Evolutionary conservation across 2,329 filamentous ascomycete genomes (phyloP).

Genomic region (Aurifilum marmelostoma): DNA sequence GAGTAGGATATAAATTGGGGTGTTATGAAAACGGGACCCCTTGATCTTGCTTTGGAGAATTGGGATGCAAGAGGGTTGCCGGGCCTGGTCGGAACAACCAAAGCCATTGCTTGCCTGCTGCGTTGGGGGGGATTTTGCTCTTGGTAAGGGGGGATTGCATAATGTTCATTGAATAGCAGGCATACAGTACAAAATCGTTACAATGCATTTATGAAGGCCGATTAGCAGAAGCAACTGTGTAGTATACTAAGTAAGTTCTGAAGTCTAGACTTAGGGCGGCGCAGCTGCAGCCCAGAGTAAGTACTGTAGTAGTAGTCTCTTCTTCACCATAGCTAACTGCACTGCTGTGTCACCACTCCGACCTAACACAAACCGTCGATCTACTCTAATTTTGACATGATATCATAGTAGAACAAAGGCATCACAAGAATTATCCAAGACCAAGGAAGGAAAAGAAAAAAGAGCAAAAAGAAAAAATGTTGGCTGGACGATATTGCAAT

Average conservation of each 20-base stretch:
- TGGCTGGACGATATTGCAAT: neutral
- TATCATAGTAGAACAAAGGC: neutral
- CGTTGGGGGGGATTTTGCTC: no score
- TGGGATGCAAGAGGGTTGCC: neutral
- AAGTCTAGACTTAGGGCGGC: no score
- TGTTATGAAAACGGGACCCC: neutral
- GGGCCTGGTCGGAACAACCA: no score
- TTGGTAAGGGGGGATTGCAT: no score
- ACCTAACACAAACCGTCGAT: neutral
- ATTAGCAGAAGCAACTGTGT: neutral
- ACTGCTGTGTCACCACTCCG: neutral
- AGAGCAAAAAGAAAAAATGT: neutral
- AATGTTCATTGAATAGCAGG: no score
- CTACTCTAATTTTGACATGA: constrained; percentile 1
- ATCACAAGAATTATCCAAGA: neutral
- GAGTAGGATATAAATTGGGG: neutral
- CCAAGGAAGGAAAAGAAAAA: neutral
- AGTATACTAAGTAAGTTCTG: neutral
- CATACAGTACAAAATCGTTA: neutral
- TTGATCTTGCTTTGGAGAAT: neutral
- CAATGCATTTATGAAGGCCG: neutral
- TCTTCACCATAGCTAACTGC: neutral
- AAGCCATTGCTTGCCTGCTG: no score
- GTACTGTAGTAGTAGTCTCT: neutral
- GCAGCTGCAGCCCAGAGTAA: neutral